phyloP scores from a whole-genome alignment of 306 rosid genomes.

The Gillenia trifoliata region DNA sequence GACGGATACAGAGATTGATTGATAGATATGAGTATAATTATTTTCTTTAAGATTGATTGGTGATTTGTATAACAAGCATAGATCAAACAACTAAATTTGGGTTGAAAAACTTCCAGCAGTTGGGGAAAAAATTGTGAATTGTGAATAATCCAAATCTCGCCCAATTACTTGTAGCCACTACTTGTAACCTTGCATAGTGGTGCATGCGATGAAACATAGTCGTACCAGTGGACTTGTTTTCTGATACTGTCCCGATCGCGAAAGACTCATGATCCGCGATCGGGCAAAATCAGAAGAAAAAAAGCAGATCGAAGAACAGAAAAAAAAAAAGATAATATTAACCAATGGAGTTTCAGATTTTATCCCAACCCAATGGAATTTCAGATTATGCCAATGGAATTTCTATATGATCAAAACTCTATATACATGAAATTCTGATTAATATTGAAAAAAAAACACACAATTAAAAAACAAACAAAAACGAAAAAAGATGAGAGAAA shows the following conservation, averaged over 20 bases:
- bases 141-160: not conserved
- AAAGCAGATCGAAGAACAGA: not conserved
- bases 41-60: too few relatives aligned
- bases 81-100: not conserved
- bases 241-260: too few relatives aligned
- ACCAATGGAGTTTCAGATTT: too few relatives aligned
- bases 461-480: not conserved
- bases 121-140: too few relatives aligned
- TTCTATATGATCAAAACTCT: too few relatives aligned
- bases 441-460: not conserved
- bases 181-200: too few relatives aligned
- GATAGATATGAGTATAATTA: too few relatives aligned
- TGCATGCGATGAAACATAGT: too few relatives aligned
- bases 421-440: too few relatives aligned
- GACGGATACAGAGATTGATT: not conserved
- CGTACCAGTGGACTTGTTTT: too few relatives aligned
- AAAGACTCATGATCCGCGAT: too few relatives aligned
- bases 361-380: not conserved
- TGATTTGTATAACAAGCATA: not conserved
- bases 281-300: too few relatives aligned
- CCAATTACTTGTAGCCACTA: not conserved
- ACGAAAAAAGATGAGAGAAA: not conserved
- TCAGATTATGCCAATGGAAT: not conserved
- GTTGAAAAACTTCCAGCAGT: not conserved
- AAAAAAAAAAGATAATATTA: not conserved